These are phyloP conservation scores for Aureobasidium sp. DNA, from an alignment of 2,329 filamentous ascomycete species.

Conservation along the genomic window DNA sequence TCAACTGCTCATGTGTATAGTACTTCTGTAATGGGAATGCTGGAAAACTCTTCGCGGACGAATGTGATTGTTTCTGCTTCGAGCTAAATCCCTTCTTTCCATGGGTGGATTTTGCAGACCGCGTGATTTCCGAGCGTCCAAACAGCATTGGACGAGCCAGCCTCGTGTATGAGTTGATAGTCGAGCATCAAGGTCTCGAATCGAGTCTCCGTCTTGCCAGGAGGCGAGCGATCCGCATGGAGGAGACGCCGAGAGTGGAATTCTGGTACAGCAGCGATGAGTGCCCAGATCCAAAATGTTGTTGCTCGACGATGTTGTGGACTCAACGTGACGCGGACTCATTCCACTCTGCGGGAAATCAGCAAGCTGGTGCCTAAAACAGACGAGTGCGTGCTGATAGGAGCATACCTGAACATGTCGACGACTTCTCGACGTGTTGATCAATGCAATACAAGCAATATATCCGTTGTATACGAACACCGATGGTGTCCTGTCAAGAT, in stretches of 20 bases:
- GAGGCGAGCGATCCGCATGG: not conserved
- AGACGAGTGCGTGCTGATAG: not conserved
- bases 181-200: not conserved
- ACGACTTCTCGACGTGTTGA: not conserved
- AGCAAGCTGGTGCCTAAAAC: not conserved
- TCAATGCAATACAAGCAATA: not conserved
- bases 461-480: not conserved
- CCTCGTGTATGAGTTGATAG: not conserved
- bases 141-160: not conserved
- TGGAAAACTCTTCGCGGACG: not conserved
- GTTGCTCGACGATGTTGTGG: not conserved
- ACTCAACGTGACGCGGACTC: not conserved
- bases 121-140: not conserved
- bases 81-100: not conserved
- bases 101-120: not conserved
- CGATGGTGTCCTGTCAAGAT: too few species aligned
- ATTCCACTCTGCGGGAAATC: not conserved
- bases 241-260: not conserved
- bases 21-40: not conserved
- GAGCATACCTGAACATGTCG: not conserved
- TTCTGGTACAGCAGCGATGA: not conserved
- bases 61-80: not conserved
- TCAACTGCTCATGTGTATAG: not conserved
- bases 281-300: not conserved
- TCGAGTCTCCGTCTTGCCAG: not conserved